A percentile compares a stretch with the other conserved stretches of the same genome.
These are phyloP conservation scores for Helotiales sp. DNA, from an alignment of 2,329 filamentous ascomycete genomes.

Conservation along the genomic window DNA sequence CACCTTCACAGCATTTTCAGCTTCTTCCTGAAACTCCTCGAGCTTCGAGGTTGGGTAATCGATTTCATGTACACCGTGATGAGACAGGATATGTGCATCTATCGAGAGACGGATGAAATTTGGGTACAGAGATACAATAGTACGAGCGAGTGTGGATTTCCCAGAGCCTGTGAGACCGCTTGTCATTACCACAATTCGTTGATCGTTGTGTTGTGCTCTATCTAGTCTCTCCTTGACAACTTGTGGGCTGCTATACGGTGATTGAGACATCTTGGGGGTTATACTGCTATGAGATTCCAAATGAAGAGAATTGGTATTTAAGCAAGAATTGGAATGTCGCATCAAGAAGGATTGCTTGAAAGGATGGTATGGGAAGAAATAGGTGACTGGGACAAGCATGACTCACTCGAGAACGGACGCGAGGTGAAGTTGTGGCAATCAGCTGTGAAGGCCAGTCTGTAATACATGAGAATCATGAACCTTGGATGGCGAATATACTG, in stretches of 20 bases:
- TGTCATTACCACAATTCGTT: neutral
- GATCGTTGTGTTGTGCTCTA: neutral
- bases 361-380: too few relatives aligned
- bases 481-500: too few relatives aligned
- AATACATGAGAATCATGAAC: too few relatives aligned
- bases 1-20: neutral
- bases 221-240: neutral
- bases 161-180: slow-evolving; percentile 1
- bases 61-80: neutral
- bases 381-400: too few relatives aligned
- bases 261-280: too few relatives aligned
- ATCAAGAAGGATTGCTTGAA: too few relatives aligned
- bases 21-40: neutral
- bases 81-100: neutral
- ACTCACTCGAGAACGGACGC: too few relatives aligned
- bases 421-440: too few relatives aligned
- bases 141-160: slow-evolving; percentile 4
- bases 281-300: too few relatives aligned
- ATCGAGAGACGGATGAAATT: slow-evolving; percentile 3
- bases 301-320: too few relatives aligned
- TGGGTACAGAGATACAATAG: neutral
- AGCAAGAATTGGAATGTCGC: too few relatives aligned
- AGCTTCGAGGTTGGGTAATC: neutral
- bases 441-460: too few relatives aligned
- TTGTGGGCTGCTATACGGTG: neutral